Evolutionary conservation across 208 protist genomes (phyloP).

Genomic region (Acanthamoeba royreba): DNA sequence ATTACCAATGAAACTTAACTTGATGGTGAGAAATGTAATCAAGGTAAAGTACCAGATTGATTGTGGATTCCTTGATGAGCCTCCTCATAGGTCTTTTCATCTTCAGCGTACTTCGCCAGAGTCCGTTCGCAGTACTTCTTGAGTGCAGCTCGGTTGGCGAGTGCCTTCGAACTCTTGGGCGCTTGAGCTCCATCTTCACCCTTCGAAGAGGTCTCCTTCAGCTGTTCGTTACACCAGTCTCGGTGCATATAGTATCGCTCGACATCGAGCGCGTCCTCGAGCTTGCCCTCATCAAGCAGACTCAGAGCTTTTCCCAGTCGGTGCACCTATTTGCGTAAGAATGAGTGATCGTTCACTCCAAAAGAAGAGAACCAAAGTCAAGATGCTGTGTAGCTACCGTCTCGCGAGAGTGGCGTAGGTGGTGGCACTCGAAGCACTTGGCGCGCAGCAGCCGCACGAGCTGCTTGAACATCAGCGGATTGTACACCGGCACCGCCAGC

Average conservation of each 20-base stretch:
- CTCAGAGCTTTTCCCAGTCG: background rate
- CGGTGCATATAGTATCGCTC: background rate
- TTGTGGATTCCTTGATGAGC: background rate
- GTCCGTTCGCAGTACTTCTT: background rate
- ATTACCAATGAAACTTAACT: background rate
- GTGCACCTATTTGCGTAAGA: background rate
- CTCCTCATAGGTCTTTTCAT: background rate
- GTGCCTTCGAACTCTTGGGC: background rate
- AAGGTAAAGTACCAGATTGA: background rate
- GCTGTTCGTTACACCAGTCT: background rate
- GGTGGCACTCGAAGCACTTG: conserved; percentile 84
- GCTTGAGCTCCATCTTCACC: background rate
- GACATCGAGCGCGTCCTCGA: conserved; percentile 18
- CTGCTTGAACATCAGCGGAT: conserved; percentile 80
- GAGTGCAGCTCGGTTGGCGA: background rate
- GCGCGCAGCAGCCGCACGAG: conserved; percentile 78
- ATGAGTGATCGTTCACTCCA: background rate
- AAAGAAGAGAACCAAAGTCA: background rate
- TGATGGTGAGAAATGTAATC: background rate
- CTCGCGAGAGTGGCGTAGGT: conserved; percentile 54
- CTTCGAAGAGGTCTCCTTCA: no score
- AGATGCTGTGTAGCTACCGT: background rate
- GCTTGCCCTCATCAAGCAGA: conserved; percentile 45
- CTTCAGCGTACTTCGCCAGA: background rate
- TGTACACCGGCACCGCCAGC: conserved; percentile 83